phyloP scores from a whole-genome alignment of 2,329 filamentous ascomycete species.

The Venturia aucupariae region DNA sequence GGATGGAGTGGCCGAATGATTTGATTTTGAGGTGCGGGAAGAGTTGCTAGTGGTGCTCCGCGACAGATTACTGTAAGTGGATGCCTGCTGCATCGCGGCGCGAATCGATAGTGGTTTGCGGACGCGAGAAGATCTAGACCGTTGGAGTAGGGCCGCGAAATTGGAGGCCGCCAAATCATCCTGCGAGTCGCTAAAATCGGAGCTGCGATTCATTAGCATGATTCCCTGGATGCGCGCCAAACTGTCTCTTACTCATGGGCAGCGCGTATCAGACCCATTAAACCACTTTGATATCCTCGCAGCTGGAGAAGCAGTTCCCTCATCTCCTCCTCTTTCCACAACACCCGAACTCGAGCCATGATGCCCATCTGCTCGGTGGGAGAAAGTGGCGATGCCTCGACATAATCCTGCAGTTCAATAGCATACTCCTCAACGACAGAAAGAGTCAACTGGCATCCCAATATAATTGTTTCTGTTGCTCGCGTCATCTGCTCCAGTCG shows the following conservation, averaged over 20 bases:
- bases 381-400: conserved; percentile 1
- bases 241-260: conserved; percentile 13
- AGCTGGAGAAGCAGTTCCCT: conserved; percentile 15
- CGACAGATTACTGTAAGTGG: conserved; percentile 11
- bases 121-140: conserved; percentile 13
- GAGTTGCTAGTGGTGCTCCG: neutral
- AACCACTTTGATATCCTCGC: conserved; percentile 14
- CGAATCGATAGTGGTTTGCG: conserved; percentile 15
- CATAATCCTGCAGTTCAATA: conserved; percentile 15
- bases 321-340: conserved; percentile 16
- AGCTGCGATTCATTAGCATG: neutral
- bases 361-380: conserved; percentile 14
- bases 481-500: conserved; percentile 13
- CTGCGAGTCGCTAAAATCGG: conserved; percentile 5
- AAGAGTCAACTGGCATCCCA: conserved; percentile 15
- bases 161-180: neutral
- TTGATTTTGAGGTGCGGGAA: neutral
- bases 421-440: conserved; percentile 16
- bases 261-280: conserved; percentile 12
- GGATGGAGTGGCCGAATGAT: conserved; percentile 1
- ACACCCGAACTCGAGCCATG: conserved; percentile 13
- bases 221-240: neutral
- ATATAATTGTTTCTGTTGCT: conserved; percentile 14
- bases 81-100: conserved; percentile 13
- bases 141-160: conserved; percentile 11